Evolutionary conservation across 306 rosid species (phyloP).

Genomic region (Cajanus cajan): DNA sequence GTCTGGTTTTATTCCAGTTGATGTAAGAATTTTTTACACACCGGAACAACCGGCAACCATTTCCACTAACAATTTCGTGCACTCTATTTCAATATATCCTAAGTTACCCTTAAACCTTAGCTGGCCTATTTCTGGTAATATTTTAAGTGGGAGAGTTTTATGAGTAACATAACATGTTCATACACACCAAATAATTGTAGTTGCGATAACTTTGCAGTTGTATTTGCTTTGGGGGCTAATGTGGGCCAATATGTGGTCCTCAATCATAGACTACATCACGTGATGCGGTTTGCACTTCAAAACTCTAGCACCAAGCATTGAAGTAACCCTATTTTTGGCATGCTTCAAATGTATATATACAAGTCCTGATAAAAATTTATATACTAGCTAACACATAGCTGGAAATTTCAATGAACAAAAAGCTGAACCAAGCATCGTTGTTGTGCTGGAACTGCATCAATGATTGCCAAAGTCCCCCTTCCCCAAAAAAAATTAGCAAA

Average conservation of each 20-base stretch:
- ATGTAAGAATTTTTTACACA: too few species aligned
- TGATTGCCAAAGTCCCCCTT: neutral
- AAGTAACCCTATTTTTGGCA: slow-evolving; percentile 25
- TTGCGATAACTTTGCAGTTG: neutral
- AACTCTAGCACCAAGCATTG: neutral
- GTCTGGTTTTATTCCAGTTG: too few species aligned
- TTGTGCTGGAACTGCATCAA: neutral
- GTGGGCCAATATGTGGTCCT: neutral
- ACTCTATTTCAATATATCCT: neutral
- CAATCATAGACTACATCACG: neutral
- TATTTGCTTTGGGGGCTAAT: neutral
- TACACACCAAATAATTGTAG: neutral
- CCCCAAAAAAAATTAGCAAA: neutral
- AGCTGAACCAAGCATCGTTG: neutral
- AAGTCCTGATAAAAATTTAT: neutral
- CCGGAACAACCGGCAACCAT: neutral
- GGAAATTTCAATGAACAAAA: neutral
- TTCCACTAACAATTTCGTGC: neutral
- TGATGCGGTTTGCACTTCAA: neutral
- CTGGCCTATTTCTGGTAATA: neutral
- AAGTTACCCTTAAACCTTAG: neutral
- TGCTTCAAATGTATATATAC: neutral
- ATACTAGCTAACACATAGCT: neutral
- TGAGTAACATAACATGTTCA: slow-evolving; percentile 7
- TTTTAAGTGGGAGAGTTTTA: neutral